Evolutionary conservation across 2,329 filamentous ascomycete species (phyloP), one percentile per base, ranked within the genome.

Genomic region (Cercospora sp.): DNA sequence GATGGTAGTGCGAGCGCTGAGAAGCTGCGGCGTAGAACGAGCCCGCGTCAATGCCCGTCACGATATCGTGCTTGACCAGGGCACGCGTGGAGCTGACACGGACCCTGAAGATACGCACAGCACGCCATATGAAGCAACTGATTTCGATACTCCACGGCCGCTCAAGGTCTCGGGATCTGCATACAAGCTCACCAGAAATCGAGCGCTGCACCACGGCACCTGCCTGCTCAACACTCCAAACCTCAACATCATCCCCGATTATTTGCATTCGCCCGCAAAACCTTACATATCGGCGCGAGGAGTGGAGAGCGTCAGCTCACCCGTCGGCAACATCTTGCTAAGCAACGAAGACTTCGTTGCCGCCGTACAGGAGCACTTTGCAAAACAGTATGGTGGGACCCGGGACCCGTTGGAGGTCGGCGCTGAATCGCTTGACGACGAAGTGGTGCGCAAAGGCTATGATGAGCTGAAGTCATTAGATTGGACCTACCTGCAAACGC

Each of bases 171-270:
- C 93, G 0, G 95, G 95, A 1, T 97, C 93, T 0, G 95, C 95
- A 10, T 99, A 97, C 82, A 98, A 98, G 80, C 84, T 99, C 64
- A 97, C 92, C 0, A 85, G 91, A 26, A 82, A 88, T 60, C 86
- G 94, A 55, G 90, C 93, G 7, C 84, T 99, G 67, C 95, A 99
- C 80, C 95, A 99, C 80, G 95, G 94, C 7, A 99, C 95, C 0
- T 95, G 93, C 75, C 84, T 99, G 53, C 83, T 98, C 2, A 84
- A 86, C 37, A 94, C 92, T 64, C 90, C 90, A 1, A 91, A 97
- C 76, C 82, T 98, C 51, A 79, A 82, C 32, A 81, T 84, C 49
- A 91, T 98, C 30, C 88, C 89, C 1, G 80, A 85, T 2, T 88
- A 94, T 75, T 80, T 99, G 71, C 86, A 87, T 24, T 93, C 92